Evolutionary conservation across 2,329 filamentous ascomycete species (phyloP).

Genomic region (Daldinia sp.): DNA sequence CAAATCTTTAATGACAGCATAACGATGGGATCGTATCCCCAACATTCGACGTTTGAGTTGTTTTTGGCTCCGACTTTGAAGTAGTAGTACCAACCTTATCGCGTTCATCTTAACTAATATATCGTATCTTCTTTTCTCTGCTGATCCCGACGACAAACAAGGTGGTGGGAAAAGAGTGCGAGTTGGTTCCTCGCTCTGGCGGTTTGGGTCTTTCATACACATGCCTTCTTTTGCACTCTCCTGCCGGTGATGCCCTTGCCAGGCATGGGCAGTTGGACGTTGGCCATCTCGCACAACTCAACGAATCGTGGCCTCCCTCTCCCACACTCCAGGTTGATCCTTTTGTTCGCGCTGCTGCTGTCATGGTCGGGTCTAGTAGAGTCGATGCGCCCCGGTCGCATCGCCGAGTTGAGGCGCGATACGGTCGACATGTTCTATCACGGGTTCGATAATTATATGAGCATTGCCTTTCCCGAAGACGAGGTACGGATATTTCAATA

Average conservation of each 20-base stretch:
- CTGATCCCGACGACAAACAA: constrained; percentile 19
- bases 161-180: constrained; percentile 14
- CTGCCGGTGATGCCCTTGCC: constrained; percentile 53
- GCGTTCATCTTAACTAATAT: neutral
- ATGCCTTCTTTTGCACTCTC: constrained; percentile 47
- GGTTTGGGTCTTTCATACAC: constrained; percentile 37
- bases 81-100: constrained; percentile 1
- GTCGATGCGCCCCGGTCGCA: constrained; percentile 64
- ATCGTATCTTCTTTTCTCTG: constrained; percentile 9
- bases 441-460: constrained; percentile 95
- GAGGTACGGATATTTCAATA: constrained; percentile 62
- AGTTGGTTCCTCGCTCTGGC: constrained; percentile 16
- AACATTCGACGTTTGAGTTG: constrained; percentile 23
- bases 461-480: constrained; percentile 93
- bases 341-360: constrained; percentile 44
- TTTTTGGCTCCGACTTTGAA: constrained; percentile 9
- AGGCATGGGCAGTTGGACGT: constrained; percentile 48
- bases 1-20: constrained; percentile 29
- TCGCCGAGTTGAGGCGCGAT: constrained; percentile 64
- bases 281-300: constrained; percentile 37
- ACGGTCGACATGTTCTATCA: constrained; percentile 91
- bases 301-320: constrained; percentile 31
- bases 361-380: constrained; percentile 51
- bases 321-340: constrained; percentile 38
- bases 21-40: constrained; percentile 1